Base-by-base conservation (phyloP, 495 filamentous ascomycete genomes). In the Podospora comata region DNA sequence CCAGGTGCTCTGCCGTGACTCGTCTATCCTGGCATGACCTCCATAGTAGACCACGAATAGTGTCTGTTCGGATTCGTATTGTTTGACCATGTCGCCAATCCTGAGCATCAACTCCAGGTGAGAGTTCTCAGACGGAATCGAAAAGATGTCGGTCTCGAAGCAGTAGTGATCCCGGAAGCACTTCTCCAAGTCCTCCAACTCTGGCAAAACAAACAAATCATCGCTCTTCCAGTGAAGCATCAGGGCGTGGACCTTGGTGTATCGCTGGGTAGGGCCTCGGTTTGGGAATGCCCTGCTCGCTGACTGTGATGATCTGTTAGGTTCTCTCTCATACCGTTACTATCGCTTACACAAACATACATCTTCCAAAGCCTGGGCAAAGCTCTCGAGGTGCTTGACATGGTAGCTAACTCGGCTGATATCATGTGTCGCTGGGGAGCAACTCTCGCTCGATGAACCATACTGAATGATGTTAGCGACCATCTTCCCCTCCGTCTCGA, bases 221-320 rank as follows among this genome's bases (percentile, higher is more conserved):
- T 86, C 85, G 59, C 79, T 83, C 54, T 79, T 78, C 85, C 85
- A 87, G 72, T 84, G 83, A 23, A 87, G 74, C 70, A 86, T 79
- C 59, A 87, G 69, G 13, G 76, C 82, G 54, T 81, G 79, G 20
- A 87, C 85, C 61, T 83, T 80, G 64, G 73, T 78, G 71, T 86
- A 87, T 59, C 85, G 72, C 58, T 81, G 79, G 23, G 76, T 75
- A 58, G 78, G 73, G 30, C 79, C 80, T 61, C 72, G 73, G 61
- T 83, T 84, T 20, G 83, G 83, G 71, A 85, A 85, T 26, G 82
- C 83, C 65, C 81, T 74, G 60, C 69, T 75, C n/a, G 82, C 83
- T 66, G 83, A 83, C 83, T 85, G 65, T 53, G 6, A 27, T 18
- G 39, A 6, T 48, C 2, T 48, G 39, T 48, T 48, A 48, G 39